phyloP scores from a whole-genome alignment of 2,329 filamentous ascomycete species.

The Fusarium irregulare region DNA sequence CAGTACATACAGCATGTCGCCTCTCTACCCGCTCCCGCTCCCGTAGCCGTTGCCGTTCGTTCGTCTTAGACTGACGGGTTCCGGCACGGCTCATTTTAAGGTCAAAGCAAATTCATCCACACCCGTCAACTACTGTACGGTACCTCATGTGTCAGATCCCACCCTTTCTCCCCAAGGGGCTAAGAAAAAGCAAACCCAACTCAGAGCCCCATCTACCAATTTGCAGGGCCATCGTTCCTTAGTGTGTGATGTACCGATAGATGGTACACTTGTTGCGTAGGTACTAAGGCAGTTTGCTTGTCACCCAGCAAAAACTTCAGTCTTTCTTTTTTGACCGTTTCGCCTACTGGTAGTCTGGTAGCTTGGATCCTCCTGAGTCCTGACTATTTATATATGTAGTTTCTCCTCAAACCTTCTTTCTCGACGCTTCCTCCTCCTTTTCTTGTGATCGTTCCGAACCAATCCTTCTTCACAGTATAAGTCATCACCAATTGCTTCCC shows the following conservation, averaged over 20 bases:
- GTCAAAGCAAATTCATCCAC: slow-evolving; percentile 35
- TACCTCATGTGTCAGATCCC: slow-evolving; percentile 45
- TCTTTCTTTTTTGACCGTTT: slow-evolving; percentile 42
- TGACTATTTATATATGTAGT: slow-evolving; percentile 14
- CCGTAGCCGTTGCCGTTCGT: slow-evolving; percentile 20
- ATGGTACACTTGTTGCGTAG: slow-evolving; percentile 35
- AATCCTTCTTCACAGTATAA: slow-evolving; percentile 14
- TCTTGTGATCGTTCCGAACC: slow-evolving; percentile 14
- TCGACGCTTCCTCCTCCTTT: slow-evolving; percentile 5
- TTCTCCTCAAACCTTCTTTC: slow-evolving; percentile 7
- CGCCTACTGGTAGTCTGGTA: slow-evolving; percentile 38
- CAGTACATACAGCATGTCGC: slow-evolving; percentile 29
- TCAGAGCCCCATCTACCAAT: slow-evolving; percentile 38
- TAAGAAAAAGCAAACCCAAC: slow-evolving; percentile 44
- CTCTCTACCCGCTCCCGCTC: slow-evolving; percentile 40
- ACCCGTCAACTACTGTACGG: slow-evolving; percentile 26
- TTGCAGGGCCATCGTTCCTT: slow-evolving; percentile 28
- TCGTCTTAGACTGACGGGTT: slow-evolving; percentile 33
- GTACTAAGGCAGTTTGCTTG: slow-evolving; percentile 31
- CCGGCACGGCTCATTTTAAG: slow-evolving; percentile 42
- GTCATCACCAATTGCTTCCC: slow-evolving; percentile 18
- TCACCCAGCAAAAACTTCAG: slow-evolving; percentile 37
- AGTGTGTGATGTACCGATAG: slow-evolving; percentile 22
- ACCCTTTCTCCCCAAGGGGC: slow-evolving; percentile 41
- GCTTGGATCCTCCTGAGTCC: slow-evolving; percentile 33